phyloP scores from a whole-genome alignment of 2,329 filamentous ascomycete species.

The Neonectria coccinea region DNA sequence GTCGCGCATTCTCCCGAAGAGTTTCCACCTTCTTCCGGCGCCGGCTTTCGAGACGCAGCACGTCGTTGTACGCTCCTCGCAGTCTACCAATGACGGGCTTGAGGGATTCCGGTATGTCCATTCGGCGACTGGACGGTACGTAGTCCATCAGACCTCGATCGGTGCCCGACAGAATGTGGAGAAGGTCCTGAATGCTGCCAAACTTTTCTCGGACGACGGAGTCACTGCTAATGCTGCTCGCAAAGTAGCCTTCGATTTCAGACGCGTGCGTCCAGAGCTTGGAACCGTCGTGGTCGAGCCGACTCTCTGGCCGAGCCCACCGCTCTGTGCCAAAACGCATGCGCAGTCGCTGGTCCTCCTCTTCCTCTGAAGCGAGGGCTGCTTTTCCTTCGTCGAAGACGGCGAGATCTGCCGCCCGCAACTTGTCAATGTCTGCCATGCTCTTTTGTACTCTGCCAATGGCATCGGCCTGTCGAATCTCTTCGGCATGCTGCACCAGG shows the following conservation, averaged over 20 bases:
- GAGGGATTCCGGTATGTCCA: constrained; percentile 82
- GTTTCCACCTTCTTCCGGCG: constrained; percentile 83
- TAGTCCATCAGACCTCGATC: constrained; percentile 87
- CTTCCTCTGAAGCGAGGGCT: constrained; percentile 80
- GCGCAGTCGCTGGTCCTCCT: constrained; percentile 82
- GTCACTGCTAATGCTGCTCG: constrained; percentile 68
- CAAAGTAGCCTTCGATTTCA: constrained; percentile 90
- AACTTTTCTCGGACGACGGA: constrained; percentile 80
- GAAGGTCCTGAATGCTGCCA: constrained; percentile 77
- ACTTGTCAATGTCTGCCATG: constrained; percentile 88
- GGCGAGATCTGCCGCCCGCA: constrained; percentile 82
- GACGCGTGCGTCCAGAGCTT: constrained; percentile 80
- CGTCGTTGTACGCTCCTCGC: constrained; percentile 85
- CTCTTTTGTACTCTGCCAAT: constrained; percentile 80
- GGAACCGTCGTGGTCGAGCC: constrained; percentile 71
- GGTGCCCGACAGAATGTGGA: constrained; percentile 81
- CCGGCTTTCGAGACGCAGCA: constrained; percentile 83
- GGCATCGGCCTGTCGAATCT: constrained; percentile 91
- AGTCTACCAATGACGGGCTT: constrained; percentile 83
- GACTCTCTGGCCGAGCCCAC: constrained; percentile 80
- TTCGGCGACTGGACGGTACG: constrained; percentile 85
- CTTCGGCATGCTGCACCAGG: constrained; percentile 89
- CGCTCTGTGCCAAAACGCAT: constrained; percentile 86
- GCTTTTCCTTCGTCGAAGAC: constrained; percentile 87
- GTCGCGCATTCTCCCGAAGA: constrained; percentile 81